These are phyloP conservation scores for Botrytis hyacinthi DNA, from an alignment of 2,329 filamentous ascomycete genomes.

Conservation along the genomic window DNA sequence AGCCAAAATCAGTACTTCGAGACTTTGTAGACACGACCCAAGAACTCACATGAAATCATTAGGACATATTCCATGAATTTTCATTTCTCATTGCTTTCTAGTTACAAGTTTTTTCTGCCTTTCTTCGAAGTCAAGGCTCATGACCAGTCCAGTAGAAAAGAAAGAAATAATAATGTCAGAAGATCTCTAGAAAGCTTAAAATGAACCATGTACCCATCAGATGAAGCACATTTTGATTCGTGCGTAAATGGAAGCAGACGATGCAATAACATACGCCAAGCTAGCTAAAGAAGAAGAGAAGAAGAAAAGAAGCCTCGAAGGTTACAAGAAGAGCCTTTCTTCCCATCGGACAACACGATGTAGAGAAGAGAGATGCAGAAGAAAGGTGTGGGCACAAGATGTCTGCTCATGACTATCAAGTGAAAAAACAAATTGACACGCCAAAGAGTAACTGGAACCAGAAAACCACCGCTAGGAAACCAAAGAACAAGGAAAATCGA, in stretches of 20 bases:
- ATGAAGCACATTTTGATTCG: conserved; percentile 15
- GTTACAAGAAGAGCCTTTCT: conserved; percentile 19
- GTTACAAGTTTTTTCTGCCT: conserved; percentile 31
- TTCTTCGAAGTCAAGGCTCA: conserved; percentile 24
- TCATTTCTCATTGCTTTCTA: conserved; percentile 32
- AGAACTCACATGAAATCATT: background rate
- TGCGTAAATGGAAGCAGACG: conserved; percentile 5
- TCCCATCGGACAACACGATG: conserved; percentile 1
- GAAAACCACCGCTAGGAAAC: conserved; percentile 29
- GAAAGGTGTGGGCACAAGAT: conserved; percentile 35
- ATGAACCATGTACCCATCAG: conserved; percentile 14
- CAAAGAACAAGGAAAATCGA: conserved; percentile 26
- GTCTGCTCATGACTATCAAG: conserved; percentile 33
- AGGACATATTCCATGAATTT: conserved; percentile 21
- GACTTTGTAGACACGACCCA: background rate
- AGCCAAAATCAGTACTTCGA: no score
- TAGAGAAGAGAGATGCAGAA: conserved; percentile 27
- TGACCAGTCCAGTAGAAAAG: conserved; percentile 23
- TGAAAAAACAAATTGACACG: conserved; percentile 32
- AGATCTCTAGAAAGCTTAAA: background rate
- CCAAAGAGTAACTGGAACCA: conserved; percentile 24
- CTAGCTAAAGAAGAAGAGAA: conserved; percentile 13
- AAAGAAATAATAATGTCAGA: conserved; percentile 32
- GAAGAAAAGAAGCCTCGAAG: conserved; percentile 9
- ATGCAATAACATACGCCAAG: conserved; percentile 15